Conservation (phyloP, 2,329 filamentous ascomycete species). For the Venturia oleaginea region DNA sequence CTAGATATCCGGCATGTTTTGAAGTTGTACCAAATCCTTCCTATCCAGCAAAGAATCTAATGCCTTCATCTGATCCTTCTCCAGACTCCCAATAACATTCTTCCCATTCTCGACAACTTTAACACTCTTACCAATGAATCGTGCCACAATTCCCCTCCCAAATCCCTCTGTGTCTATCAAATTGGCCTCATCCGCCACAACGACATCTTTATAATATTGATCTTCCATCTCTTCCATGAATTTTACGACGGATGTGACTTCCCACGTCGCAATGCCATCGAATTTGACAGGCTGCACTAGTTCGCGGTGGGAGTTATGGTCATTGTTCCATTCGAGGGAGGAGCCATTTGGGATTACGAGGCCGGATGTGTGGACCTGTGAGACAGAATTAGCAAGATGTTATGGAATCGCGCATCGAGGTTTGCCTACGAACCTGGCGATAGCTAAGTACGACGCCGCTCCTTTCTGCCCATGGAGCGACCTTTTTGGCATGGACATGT, state of each 20-base stretch:
- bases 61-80: constrained; percentile 4
- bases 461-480: constrained; percentile 27
- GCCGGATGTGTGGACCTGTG: constrained; percentile 18
- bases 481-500: constrained; percentile 25
- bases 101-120: constrained; percentile 14
- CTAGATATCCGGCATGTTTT: neutral
- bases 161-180: constrained; percentile 24
- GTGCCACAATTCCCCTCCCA: constrained; percentile 17
- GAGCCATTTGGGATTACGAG: constrained; percentile 17
- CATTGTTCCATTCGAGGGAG: constrained; percentile 19
- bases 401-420: neutral
- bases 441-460: constrained; percentile 25
- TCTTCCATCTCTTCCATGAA: constrained; percentile 24
- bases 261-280: constrained; percentile 23
- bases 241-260: constrained; percentile 21
- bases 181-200: constrained; percentile 23
- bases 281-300: constrained; percentile 17
- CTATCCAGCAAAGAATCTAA: neutral
- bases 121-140: constrained; percentile 17
- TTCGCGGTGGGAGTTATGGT: constrained; percentile 13
- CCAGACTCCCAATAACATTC: constrained; percentile 3
- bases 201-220: constrained; percentile 25
- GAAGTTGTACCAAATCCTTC: neutral
- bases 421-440: constrained; percentile 22
- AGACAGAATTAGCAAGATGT: neutral